Base-by-base conservation (phyloP, 164 flowering plant genomes). In the Aristolochia californica region DNA sequence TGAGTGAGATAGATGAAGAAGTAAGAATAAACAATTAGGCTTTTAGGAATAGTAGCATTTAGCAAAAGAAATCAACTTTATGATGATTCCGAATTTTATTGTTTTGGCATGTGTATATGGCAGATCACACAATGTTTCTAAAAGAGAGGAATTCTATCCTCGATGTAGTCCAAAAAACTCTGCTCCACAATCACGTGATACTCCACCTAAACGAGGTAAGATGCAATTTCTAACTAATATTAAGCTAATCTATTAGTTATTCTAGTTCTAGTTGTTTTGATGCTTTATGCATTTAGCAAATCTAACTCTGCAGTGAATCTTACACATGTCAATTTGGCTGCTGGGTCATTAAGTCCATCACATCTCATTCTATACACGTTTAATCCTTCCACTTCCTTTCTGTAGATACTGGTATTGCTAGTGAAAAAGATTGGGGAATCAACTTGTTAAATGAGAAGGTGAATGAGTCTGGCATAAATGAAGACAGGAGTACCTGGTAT, bases 371-470 rank as follows among this genome's bases (percentile, higher is more conserved):
- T 24, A 0, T 27, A 44, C 13, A 48, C 28, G 48, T n/a, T 28
- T 49, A 28, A 13, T 49, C 13, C 4, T 50, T 23, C 26, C 26
- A 2, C 13, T 12, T 22, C 54, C 23, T 48, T 12, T 43, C 28
- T 26, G 51, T 67, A 91, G 98, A 91, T 67, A 91, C 98, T 49
- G 98, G 98, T 55, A 91, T 91, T 67, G 98, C 98, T 48, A 84
- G 81, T 64, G 98, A 88, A 72, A 82, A 88, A 72, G 96, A 91
- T 38, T 88, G 95, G 98, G 95, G 87, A 54, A 88, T 91, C 72
- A 74, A 62, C 72, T 70, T 86, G 80, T 60, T 83, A 65, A 82
- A 70, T 70, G 98, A 82, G 62, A 68, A 75, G 62, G 80, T 79
- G 40, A 86, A 72, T 55, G 96, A 91, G 68, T 59, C 95, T 61